Conservation (phyloP, 495 filamentous ascomycete species). For the Antarctomyces pellizariae region DNA sequence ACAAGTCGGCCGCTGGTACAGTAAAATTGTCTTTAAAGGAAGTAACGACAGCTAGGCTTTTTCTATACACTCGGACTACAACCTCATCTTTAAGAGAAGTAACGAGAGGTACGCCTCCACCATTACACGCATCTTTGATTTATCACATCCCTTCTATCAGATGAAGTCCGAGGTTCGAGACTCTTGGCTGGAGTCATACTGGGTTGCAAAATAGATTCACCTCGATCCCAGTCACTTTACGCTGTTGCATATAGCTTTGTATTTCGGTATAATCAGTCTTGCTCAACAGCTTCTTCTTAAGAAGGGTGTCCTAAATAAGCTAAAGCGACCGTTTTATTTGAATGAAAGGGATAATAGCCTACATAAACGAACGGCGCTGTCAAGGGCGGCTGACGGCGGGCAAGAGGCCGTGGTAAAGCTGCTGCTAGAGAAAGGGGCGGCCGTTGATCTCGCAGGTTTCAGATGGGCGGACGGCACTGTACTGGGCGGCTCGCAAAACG, state of each 20-base stretch:
- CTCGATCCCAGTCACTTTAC: constrained; percentile 11
- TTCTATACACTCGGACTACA: too few species aligned
- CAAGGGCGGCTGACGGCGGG: constrained; percentile 1
- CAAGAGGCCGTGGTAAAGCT: constrained; percentile 4
- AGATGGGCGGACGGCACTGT: constrained; percentile 1
- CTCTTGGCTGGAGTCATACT: constrained; percentile 6
- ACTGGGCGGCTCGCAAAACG: neutral
- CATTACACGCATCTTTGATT: constrained; percentile 9
- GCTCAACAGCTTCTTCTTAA: constrained; percentile 4
- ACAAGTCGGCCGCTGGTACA: too few species aligned
- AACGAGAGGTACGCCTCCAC: too few species aligned
- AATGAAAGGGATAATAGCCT: constrained; percentile 3
- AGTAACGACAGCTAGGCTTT: too few species aligned
- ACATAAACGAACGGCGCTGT: constrained; percentile 4
- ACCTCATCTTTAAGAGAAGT: too few species aligned
- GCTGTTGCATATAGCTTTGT: constrained; percentile 18
- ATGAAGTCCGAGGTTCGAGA: constrained; percentile 7
- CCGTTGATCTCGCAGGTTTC: constrained; percentile 1
- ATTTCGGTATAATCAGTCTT: constrained; percentile 12
- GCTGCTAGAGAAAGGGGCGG: constrained; percentile 6
- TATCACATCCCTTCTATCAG: constrained; percentile 9
- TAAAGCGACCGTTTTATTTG: constrained; percentile 3
- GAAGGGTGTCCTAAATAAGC: constrained; percentile 2
- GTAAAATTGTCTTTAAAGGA: too few species aligned
- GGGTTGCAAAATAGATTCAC: neutral